phyloP scores from a whole-genome alignment of 2,329 filamentous ascomycete genomes.

The Ustulina deusta region DNA sequence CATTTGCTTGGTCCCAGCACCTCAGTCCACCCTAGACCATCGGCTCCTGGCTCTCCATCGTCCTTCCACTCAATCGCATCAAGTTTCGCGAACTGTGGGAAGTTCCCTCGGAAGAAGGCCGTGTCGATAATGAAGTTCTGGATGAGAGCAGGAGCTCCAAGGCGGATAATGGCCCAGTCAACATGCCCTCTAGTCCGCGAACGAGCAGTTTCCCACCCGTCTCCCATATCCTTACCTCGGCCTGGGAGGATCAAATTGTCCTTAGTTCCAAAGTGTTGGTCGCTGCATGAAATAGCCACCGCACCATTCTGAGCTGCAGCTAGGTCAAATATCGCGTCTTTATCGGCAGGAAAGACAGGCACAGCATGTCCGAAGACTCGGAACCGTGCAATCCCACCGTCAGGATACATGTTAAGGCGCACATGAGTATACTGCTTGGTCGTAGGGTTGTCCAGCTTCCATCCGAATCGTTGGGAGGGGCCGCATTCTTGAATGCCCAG shows the following conservation, averaged over 20 bases:
- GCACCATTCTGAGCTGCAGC: conserved; percentile 83
- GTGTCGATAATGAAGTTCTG: conserved; percentile 81
- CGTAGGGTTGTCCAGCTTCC: conserved; percentile 71
- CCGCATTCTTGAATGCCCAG: conserved; percentile 78
- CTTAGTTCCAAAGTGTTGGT: conserved; percentile 87
- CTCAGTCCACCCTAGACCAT: conserved; percentile 73
- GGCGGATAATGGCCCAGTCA: conserved; percentile 83
- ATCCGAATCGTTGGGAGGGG: conserved; percentile 78
- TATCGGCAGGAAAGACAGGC: conserved; percentile 78
- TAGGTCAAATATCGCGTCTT: conserved; percentile 76
- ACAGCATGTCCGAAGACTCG: conserved; percentile 80
- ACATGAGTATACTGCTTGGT: conserved; percentile 82
- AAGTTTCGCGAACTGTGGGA: conserved; percentile 79
- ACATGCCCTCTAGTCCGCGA: conserved; percentile 78
- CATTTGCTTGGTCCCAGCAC: conserved; percentile 75
- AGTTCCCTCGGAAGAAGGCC: conserved; percentile 86
- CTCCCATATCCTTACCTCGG: conserved; percentile 85
- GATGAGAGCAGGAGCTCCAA: conserved; percentile 74
- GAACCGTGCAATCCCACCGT: conserved; percentile 86
- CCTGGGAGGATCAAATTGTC: conserved; percentile 84
- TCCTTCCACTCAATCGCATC: conserved; percentile 69
- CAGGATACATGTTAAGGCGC: conserved; percentile 84
- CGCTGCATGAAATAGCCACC: conserved; percentile 79
- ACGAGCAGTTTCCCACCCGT: conserved; percentile 87
- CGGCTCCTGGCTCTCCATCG: conserved; percentile 65